phyloP scores from a whole-genome alignment of 345 rosid species.

The Linum usitatissimum region DNA sequence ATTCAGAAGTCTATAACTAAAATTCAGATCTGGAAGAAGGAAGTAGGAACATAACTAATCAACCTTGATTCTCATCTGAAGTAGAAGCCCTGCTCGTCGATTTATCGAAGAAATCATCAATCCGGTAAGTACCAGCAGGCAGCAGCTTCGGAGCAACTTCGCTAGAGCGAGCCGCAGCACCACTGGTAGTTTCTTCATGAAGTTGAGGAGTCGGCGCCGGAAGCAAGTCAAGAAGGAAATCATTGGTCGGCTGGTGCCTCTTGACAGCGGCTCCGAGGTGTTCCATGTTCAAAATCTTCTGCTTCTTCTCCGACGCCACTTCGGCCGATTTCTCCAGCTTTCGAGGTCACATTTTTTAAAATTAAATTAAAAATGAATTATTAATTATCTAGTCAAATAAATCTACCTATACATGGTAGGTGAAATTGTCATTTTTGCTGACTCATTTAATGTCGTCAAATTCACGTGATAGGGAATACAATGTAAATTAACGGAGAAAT shows the following conservation, averaged over 20 bases:
- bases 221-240: conserved; percentile 85
- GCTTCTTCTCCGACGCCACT: conserved; percentile 54
- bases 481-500: too few relatives aligned
- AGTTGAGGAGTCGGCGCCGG: conserved; percentile 36
- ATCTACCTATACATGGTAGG: too few relatives aligned
- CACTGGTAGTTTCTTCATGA: conserved; percentile 7
- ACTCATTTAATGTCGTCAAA: too few relatives aligned
- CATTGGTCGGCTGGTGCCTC: conserved; percentile 66
- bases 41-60: conserved; percentile 13
- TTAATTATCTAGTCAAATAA: too few relatives aligned
- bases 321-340: conserved; percentile 66
- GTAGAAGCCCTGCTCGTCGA: conserved; percentile 27
- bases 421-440: too few relatives aligned
- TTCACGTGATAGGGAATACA: too few relatives aligned
- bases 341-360: conserved; percentile 34
- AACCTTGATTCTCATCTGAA: conserved; percentile 18
- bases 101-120: conserved; percentile 47
- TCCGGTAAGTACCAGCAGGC: conserved; percentile 48
- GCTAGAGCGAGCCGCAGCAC: conserved; percentile 17
- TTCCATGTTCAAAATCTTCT: conserved; percentile 54
- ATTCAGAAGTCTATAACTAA: too few relatives aligned
- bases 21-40: not conserved
- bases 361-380: too few relatives aligned
- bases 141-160: conserved; percentile 22
- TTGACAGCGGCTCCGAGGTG: conserved; percentile 55